Conservation (phyloP, 257 asterid genomes). For the Verbascum thapsus region DNA sequence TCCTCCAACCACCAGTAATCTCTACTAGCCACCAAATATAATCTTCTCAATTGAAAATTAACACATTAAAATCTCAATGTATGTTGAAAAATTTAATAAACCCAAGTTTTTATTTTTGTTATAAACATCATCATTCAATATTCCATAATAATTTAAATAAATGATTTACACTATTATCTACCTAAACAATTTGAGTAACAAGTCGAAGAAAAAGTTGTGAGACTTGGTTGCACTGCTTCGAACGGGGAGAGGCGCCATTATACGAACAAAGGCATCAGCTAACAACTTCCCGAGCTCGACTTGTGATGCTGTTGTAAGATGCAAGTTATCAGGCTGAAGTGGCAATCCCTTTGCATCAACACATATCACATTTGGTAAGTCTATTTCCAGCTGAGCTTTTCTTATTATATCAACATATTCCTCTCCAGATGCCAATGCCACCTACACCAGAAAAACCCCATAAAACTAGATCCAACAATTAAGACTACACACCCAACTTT, state of each 20-base stretch:
- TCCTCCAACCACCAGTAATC: background rate
- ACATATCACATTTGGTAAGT: conserved; percentile 46
- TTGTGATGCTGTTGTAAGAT: conserved; percentile 54
- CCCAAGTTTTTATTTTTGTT: too few relatives aligned
- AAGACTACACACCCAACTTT: background rate
- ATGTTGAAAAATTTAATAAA: too few relatives aligned
- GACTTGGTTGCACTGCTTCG: conserved; percentile 40
- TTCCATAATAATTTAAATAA: too few relatives aligned
- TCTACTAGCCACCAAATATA: too few relatives aligned
- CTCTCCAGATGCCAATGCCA: conserved; percentile 75
- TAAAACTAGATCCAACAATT: background rate
- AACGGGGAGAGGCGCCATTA: conserved; percentile 46
- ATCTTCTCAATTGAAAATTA: too few relatives aligned
- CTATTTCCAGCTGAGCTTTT: conserved; percentile 54
- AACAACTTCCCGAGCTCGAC: conserved; percentile 56
- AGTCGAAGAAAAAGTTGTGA: conserved; percentile 33
- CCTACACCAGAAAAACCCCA: conserved; percentile 36
- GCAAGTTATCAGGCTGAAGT: conserved; percentile 49
- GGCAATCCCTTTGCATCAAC: conserved; percentile 68
- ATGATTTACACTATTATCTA: background rate
- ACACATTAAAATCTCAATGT: background rate
- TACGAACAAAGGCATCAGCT: conserved; percentile 46
- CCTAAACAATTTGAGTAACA: conserved; percentile 35
- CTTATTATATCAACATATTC: conserved; percentile 48
- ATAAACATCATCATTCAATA: too few relatives aligned